These are phyloP conservation scores for Eremomyces bilateralis DNA, from an alignment of 495 filamentous ascomycete species.

Conservation along the genomic window DNA sequence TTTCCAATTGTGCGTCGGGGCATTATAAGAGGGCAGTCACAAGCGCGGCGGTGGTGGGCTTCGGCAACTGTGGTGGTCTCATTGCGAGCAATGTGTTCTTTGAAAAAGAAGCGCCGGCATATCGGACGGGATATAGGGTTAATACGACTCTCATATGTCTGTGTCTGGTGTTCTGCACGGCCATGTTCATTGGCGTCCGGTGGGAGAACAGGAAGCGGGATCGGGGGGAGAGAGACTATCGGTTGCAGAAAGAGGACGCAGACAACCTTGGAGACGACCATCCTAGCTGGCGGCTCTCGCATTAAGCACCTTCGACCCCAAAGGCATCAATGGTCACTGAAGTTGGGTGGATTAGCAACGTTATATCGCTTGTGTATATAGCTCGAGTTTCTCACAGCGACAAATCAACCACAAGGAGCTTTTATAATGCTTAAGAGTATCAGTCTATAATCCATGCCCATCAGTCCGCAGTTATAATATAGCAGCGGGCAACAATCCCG, in stretches of 20 bases:
- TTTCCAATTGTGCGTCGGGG: constrained; percentile 35
- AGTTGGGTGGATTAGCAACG: too few species aligned
- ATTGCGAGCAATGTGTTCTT: constrained; percentile 30
- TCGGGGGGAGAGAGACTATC: constrained; percentile 28
- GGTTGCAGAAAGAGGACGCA: constrained; percentile 26
- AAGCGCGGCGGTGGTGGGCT: constrained; percentile 29
- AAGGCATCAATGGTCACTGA: too few species aligned
- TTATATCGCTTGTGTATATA: too few species aligned
- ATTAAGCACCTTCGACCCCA: too few species aligned
- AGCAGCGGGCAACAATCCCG: too few species aligned
- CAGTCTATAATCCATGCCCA: too few species aligned
- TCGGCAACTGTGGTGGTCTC: constrained; percentile 36
- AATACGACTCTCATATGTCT: constrained; percentile 5
- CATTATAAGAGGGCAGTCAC: constrained; percentile 41
- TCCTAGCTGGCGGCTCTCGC: too few species aligned
- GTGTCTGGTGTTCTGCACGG: constrained; percentile 1
- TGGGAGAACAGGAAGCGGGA: constrained; percentile 19
- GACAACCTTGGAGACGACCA: constrained; percentile 39
- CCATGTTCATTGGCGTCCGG: constrained; percentile 18
- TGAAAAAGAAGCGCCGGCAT: constrained; percentile 25
- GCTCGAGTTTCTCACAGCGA: too few species aligned
- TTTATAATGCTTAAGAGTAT: too few species aligned
- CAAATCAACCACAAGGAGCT: too few species aligned
- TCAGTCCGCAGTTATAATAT: too few species aligned
- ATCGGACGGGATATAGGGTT: constrained; percentile 27